Evolutionary conservation across 352 stramenopile genomes (phyloP), one percentile per base, ranked within the genome.

Genomic region (Pythium monospermum): DNA sequence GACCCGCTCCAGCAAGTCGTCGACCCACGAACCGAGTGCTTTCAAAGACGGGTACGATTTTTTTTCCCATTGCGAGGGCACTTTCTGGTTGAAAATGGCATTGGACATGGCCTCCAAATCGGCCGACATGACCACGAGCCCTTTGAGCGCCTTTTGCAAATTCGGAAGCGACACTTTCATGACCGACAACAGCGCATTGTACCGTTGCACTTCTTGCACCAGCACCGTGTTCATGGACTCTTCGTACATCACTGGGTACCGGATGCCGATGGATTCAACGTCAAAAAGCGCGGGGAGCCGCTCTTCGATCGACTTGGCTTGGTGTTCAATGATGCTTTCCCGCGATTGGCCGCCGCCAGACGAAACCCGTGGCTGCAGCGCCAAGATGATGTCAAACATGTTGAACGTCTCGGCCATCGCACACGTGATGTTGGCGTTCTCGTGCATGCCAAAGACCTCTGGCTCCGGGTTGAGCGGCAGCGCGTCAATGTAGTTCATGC

Each of bases 391-490:
- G 43, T 90, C 84, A 64, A 97, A 88, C 53, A 90, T 87, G 37
- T 86, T 85, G 62, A 89, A 94, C 4, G 83, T 91, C 60, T 97
- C 88, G 2, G 84, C 86, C 53, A 96, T 82, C 2, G 85, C 85
- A 62, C 84, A 97, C 15, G 91, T 96, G 64, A 98, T 97, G 58
- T 94, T 96, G 25, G 91, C 91, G 61, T 97, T 98, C 38, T 95
- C 83, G 61, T 98, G 91, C 89, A 97, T 96, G 23, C 91, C 91
- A 57, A 98, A 98, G 15, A 97, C 82, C 53, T 97, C 90, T 0
- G 91, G 91, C 51, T 97, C 89, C 0, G 85, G 81, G 46, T 94
- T 96, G 16, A 96, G 73, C 41, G 66, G 88, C 46, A 96, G 57
- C 2, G 38, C 57, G 36, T 96, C 83, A 40, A 97, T 97, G 66